Base-by-base conservation (phyloP, 2,329 filamentous ascomycete genomes). In the Metarhizium album region DNA sequence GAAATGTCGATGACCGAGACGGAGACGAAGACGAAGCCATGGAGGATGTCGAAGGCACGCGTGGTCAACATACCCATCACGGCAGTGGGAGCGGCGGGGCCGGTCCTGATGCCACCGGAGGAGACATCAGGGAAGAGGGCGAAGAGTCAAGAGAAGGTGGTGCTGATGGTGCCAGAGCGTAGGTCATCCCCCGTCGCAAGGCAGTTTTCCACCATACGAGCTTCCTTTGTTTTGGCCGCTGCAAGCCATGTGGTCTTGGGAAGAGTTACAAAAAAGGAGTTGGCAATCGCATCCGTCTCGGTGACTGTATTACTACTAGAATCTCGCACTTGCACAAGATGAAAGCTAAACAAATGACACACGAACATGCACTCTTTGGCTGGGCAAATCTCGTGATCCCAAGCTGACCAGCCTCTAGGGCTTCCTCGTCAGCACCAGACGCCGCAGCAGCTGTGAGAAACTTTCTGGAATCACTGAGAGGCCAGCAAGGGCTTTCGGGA, bases 141-240 rank as follows among this genome's bases (percentile, higher is more conserved):
- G 83, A 89, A 67, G 83, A 82, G 59, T 82, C 91, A 57, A 80
- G 94, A 72, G 90, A 95, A 70, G 93, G 91, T 54, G 93, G 94
- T 66, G 89, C 89, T 60, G 93, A 97, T 71, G 93, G 94, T 64
- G 94, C 88, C 73, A 83, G 93, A 96, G 93, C 91, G 93, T 98
- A 97, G 91, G 94, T 98, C 53, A 64, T 58, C 59, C 61, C 49
- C 63, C 59, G 58, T 63, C 62, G 57, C 60, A 53, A 60, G 58
- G 61, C 55, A 58, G 43, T 58, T 58, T 47, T 23, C 24, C 23
- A 51, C 42, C 54, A 56, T 57, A 57, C 55, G 53, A 54, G 57
- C 49, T 55, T 54, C 52, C 38, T 22, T 9, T 11, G 54, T 4
- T 35, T 35, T 35, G 58, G 56, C 52, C 53, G 54, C 54, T 54